phyloP scores from a whole-genome alignment of 108 stramenopile species.

The Thalassiosira profunda region DNA sequence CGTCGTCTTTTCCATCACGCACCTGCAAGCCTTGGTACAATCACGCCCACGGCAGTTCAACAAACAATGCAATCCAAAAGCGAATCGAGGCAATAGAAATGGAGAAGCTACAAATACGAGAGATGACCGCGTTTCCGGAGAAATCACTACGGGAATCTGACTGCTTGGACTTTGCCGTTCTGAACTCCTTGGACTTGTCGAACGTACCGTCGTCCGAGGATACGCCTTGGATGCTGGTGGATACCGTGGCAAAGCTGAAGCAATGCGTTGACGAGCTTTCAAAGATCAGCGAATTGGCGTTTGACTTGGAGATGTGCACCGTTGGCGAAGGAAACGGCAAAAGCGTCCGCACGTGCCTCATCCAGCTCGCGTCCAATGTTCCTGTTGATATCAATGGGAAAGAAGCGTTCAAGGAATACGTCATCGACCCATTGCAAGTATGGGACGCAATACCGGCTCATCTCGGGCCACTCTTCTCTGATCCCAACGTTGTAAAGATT shows the following conservation, averaged over 20 bases:
- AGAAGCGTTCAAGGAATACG: constrained; percentile 58
- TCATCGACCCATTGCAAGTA: constrained; percentile 85
- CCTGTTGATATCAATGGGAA: constrained; percentile 7
- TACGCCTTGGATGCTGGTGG: constrained; percentile 65
- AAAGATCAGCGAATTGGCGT: constrained; percentile 58
- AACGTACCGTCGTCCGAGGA: constrained; percentile 44
- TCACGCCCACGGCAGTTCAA: constrained; percentile 17
- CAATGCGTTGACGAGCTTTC: constrained; percentile 61
- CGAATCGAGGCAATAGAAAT: constrained; percentile 17
- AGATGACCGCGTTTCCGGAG: constrained; percentile 29
- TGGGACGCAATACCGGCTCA: constrained; percentile 63
- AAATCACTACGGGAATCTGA: constrained; percentile 56
- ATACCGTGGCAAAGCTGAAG: constrained; percentile 66
- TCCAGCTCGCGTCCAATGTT: constrained; percentile 72
- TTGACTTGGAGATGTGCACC: constrained; percentile 88
- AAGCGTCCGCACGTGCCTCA: constrained; percentile 60
- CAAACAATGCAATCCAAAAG: neutral
- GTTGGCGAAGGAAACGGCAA: neutral
- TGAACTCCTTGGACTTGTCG: constrained; percentile 53
- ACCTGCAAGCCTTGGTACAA: constrained; percentile 72
- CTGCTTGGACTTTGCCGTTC: constrained; percentile 46
- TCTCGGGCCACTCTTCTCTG: constrained; percentile 79
- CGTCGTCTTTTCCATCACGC: constrained; percentile 4
- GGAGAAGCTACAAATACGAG: constrained; percentile 31
- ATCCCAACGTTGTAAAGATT: constrained; percentile 92